Base-by-base conservation (phyloP, 495 filamentous ascomycete genomes). In the Penicillium nucicola region DNA sequence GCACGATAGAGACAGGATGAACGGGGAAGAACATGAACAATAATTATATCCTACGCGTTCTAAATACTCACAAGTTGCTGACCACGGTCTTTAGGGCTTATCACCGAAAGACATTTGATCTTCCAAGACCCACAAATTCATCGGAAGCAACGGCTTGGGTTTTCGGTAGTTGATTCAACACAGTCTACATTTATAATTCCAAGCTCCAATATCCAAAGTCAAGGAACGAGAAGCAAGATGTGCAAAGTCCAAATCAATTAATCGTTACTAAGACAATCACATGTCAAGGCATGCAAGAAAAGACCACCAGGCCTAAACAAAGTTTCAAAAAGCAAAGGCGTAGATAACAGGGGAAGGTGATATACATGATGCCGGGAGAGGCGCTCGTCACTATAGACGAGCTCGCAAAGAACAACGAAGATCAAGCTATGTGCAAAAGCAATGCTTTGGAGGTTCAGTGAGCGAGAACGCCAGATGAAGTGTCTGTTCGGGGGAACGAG, bases 321-420 rank as follows among this genome's bases (percentile, higher is more conserved):
- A 33, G 47, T 42, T 17, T 13, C 36, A 37, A 36, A 10, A 44
- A 53, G 31, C 23, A 40, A 59, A 18, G 37, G 47, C 38, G 31
- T 35, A 52, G 45, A 54, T 32, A 58, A 31, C 40, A 47, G 50
- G 14, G 28, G 20, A 43, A 17, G n/a, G 22, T 60, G 59, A 60
- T 65, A 60, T 65, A 62, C 62, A 65, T 53, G 39, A 65, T 59
- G 56, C 56, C 58, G 55, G 53, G 58, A 54, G 36, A 45, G 45
- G 55, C 58, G 45, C 61, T 61, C 54, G 45, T 18, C 58, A 58
- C 55, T 40, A 46, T 48, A 38, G 52, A 41, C 57, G 56, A 54
- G 47, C 25, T 45, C 44, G 50, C 56, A 55, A 55, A 50, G 44
- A 56, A 57, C 47, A 57, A 33, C 58, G 55, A 49, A 44, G 45